A percentile compares a stretch with the other conserved stretches of the same genome.
phyloP scores from a whole-genome alignment of 176 grass and related monocot species.

The Melocanna baccifera region DNA sequence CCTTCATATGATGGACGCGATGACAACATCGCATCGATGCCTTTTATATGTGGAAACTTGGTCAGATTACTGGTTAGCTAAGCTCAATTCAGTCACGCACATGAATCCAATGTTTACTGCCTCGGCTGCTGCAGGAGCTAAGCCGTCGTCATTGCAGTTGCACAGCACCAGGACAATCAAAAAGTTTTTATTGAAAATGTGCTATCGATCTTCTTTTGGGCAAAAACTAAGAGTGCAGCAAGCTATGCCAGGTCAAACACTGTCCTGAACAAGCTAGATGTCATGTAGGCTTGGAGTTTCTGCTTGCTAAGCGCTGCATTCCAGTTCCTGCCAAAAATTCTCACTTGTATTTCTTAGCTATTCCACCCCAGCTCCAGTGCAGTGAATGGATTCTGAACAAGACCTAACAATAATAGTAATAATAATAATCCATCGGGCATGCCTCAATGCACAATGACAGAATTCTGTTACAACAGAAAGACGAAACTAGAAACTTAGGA shows the following conservation, averaged over 20 bases:
- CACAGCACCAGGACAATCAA: too few species aligned
- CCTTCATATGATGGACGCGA: too few species aligned
- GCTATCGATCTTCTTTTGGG: background rate
- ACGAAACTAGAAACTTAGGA: background rate
- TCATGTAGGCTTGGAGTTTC: background rate
- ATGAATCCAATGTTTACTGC: background rate
- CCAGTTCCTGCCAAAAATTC: background rate
- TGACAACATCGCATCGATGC: too few species aligned
- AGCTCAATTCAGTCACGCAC: background rate
- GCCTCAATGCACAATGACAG: background rate
- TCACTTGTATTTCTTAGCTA: background rate
- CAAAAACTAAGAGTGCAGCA: background rate
- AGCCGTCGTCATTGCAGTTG: too few species aligned
- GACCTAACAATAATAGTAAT: too few species aligned
- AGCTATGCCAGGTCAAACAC: background rate
- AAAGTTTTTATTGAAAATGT: background rate
- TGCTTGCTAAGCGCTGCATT: background rate
- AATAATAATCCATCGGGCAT: background rate
- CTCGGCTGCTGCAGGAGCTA: too few species aligned
- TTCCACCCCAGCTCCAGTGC: too few species aligned
- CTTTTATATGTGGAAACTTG: background rate
- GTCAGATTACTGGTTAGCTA: background rate
- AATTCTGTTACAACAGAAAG: slow-evolving; percentile 12
- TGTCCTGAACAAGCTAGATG: background rate
- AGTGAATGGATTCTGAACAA: background rate